Evolutionary conservation across 495 filamentous ascomycete species (phyloP), one percentile per base, ranked within the genome.

Genomic region (Endocarpon pusillum): DNA sequence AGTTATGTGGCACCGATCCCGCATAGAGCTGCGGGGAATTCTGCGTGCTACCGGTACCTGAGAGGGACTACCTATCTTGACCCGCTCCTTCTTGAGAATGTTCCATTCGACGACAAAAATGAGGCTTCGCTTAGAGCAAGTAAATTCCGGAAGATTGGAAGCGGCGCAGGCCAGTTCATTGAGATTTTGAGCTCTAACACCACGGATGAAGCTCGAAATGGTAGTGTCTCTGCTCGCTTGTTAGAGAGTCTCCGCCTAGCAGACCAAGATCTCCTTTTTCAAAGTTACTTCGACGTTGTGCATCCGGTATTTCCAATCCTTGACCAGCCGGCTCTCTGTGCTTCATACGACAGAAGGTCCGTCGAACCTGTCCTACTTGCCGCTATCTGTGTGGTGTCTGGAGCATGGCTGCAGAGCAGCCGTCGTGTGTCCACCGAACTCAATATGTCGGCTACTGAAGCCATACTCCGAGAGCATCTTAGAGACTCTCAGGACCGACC

Each of bases 301-400:
- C 89, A 94, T 52, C 86, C 84, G 1, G 82, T 69, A 38, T 91
- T 92, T 44, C 87, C 87, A 21, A 82, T 97, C 38, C 59, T 94
- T 33, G 76, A 92, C 45, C 86, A 92, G 58, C 69, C 73, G 40
- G 69, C 84, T 21, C 93, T 93, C 48, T 71, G 81, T 43, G 81
- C 91, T 43, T 80, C 84, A 42, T 73, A 76, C 17, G 74, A 78
- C 18, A 69, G 82, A 44, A 71, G 70, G 15, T 73, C 78, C 38
- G 71, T 94, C 46, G 81, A 84, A 12, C 83, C 89, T 16, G 67
- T 87, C 3, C 61, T 94, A 3, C 64, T 94, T 2, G 81, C 85
- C 3, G 83, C 84, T 12, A 75, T 97, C 43, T 97, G 94, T 46
- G 75, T 91, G 26, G 61, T 94, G 32, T 80, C 87, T 3, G 59